Conservation (phyloP, 352 stramenopile genomes). For the Globisporangium paddicum region DNA sequence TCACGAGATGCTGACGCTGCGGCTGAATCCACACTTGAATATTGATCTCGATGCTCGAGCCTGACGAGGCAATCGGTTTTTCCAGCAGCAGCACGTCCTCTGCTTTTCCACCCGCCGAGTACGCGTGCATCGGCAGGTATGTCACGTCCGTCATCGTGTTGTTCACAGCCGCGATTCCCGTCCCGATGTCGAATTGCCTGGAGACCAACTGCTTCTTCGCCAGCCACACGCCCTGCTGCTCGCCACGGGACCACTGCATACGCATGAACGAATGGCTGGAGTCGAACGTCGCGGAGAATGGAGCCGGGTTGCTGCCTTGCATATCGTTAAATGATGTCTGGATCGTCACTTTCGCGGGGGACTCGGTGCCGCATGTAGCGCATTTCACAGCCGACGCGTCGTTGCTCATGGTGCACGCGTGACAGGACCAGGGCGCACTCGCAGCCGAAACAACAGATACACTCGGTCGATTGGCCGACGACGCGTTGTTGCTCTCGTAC, state of each 20-base stretch:
- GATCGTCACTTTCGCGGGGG: conserved; percentile 32
- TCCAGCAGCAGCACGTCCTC: conserved; percentile 57
- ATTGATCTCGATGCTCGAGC: conserved; percentile 46
- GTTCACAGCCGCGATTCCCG: conserved; percentile 24
- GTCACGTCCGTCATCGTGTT: conserved; percentile 58
- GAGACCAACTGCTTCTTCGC: conserved; percentile 35
- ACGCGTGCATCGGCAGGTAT: conserved; percentile 40
- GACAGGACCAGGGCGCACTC: conserved; percentile 53
- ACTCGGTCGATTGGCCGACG: conserved; percentile 9
- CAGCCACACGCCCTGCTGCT: conserved; percentile 80
- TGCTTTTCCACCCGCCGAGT: conserved; percentile 46
- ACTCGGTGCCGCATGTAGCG: conserved; percentile 62
- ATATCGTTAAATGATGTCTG: conserved; percentile 23
- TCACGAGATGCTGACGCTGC: conserved; percentile 8
- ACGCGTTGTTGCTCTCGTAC: conserved; percentile 24
- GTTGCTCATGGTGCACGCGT: conserved; percentile 78
- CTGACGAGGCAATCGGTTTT: conserved; percentile 47
- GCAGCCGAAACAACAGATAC: conserved; percentile 18
- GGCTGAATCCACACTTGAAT: conserved; percentile 68
- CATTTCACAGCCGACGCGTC: conserved; percentile 52
- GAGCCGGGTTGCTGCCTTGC: conserved; percentile 71
- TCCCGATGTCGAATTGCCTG: conserved; percentile 32
- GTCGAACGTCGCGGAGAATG: conserved; percentile 59
- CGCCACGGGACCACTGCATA: conserved; percentile 74
- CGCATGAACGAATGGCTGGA: conserved; percentile 67